These are phyloP conservation scores for Hypoxylon fragiforme DNA, from an alignment of 495 filamentous ascomycete species.

Conservation along the genomic window DNA sequence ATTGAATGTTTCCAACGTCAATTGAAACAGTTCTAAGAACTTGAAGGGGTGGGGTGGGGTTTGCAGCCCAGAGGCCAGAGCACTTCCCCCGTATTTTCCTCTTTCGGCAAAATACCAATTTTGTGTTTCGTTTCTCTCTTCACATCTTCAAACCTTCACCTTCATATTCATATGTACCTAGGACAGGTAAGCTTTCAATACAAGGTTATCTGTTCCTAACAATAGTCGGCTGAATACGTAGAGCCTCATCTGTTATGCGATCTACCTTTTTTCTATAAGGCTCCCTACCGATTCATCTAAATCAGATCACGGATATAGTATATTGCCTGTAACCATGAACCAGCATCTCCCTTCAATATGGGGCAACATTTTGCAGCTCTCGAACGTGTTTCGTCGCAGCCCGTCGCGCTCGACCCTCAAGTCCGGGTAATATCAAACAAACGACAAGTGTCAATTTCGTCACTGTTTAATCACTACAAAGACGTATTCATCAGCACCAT, in stretches of 20 bases:
- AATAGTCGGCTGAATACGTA: conserved; percentile 30
- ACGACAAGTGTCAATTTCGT: conserved; percentile 39
- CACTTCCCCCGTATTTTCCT: no score
- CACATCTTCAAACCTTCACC: conserved; percentile 1
- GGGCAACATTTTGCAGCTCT: conserved; percentile 14
- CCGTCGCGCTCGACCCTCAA: conserved; percentile 28
- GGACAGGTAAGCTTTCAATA: no score
- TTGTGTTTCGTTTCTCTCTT: conserved; percentile 31
- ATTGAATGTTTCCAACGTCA: no score
- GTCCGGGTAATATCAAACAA: conserved; percentile 41
- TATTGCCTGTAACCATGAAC: conserved; percentile 23
- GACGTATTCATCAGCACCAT: no score
- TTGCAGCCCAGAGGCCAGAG: no score
- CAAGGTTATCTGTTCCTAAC: no score
- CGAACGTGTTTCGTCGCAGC: conserved; percentile 28
- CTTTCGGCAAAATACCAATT: no score
- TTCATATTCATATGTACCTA: no score
- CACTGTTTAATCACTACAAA: neutral
- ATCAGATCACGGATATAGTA: conserved; percentile 22
- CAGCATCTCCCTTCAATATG: conserved; percentile 19
- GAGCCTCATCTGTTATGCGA: conserved; percentile 20
- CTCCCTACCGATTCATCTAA: neutral
- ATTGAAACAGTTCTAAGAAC: no score
- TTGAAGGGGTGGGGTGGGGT: no score
- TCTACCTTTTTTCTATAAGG: no score